Evolutionary conservation across 2,329 filamentous ascomycete genomes (phyloP), one percentile per base, ranked within the genome.

Genomic region (Hypomyces rosellus): DNA sequence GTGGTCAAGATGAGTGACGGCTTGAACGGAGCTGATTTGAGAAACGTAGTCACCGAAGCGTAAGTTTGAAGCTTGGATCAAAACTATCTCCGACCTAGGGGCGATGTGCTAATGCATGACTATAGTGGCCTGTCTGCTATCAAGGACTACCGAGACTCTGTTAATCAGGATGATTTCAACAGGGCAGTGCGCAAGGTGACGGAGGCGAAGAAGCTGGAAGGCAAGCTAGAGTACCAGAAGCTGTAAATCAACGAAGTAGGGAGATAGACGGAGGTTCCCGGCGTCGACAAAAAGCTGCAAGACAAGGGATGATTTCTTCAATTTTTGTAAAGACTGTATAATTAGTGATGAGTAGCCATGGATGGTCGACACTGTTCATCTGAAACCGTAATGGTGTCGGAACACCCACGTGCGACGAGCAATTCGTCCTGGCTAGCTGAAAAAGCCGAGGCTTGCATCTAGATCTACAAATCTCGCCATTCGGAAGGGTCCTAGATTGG

Each of bases 1-100:
- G 90, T 99, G 53, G 93, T 99, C 59, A 99, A 99, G 84, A 99
- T 99, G 93, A 96, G 91, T 62, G 93, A 99, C 65, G 91, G 92
- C 25, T 80, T 99, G 62, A 99, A 99, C 71, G 93, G 93, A 66
- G 93, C 93, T 46, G 93, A 99, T 82, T 73, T 99, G 76, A 81
- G 93, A 65, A 99, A 99, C 66, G 91, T 99, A 47, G 91, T 99
- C 47, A 99, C 93, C 13, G 93, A 99, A 78, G 93, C 93, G 89
- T 95, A 81, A 77, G 89, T 84, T 22, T 33, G n/a, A 30, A 30
- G 9, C 9, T 30, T 30, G 6, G 9, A 12, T 20, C 15, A 5
- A 11, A 5, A 41, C 38, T 20, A 9, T 9, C 4, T 40, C 18
- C 37, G 14, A 15, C 3, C 5, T 5, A 18, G 9, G 11, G n/a